These are phyloP conservation scores for Cucumis sativus DNA, from an alignment of 306 rosid species.

Conservation along the genomic window Cucumber_9930_V3 NC_026660.2:18080501-18081000, in stretches of 20 bases:
- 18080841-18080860: no score
- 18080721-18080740: neutral
- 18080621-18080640: neutral
- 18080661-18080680: neutral
- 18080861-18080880: no score
- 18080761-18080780: neutral
- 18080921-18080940: no score
- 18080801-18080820: no score
- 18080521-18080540: slow-evolving; percentile 22
- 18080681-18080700: neutral
- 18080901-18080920: no score
- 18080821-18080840: no score
- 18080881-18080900: no score
- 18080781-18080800: neutral
- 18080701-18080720: neutral
- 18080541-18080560: slow-evolving; percentile 36
- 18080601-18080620: slow-evolving; percentile 12
- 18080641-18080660: neutral
- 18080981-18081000: no score
- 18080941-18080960: no score
- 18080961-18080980: no score
- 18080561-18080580: slow-evolving; percentile 32
- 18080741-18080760: neutral
- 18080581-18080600: slow-evolving; percentile 48
- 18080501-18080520: slow-evolving; percentile 23